phyloP scores from a whole-genome alignment of 148 eudicot genomes.

The Linanthus parryae region DNA sequence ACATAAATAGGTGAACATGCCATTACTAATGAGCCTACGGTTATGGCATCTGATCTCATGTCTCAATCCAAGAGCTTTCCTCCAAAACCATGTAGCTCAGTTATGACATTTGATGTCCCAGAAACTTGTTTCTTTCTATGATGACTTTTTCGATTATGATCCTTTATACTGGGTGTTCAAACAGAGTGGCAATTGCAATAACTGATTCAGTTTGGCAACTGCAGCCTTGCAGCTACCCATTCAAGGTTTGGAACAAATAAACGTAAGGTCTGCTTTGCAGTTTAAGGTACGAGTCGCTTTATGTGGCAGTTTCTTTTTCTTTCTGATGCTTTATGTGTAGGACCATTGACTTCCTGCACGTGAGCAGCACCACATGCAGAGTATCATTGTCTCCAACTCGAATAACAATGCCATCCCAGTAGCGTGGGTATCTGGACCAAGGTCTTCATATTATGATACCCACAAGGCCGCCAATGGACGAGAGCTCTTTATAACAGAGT shows the following conservation, averaged over 20 bases:
- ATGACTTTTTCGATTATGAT: slow-evolving; percentile 63
- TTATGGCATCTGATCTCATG: too few relatives aligned
- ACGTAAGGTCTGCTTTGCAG: slow-evolving; percentile 67
- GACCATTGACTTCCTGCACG: not conserved
- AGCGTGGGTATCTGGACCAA: slow-evolving; percentile 89
- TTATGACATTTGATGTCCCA: too few relatives aligned
- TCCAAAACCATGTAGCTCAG: too few relatives aligned
- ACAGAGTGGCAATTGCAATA: slow-evolving; percentile 99
- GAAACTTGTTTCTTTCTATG: slow-evolving; percentile 57
- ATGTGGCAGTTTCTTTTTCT: slow-evolving; percentile 3
- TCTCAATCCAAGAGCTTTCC: too few relatives aligned
- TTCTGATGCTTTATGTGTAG: not conserved
- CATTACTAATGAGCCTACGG: too few relatives aligned
- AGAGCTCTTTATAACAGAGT: slow-evolving; percentile 87
- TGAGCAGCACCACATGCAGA: slow-evolving; percentile 79
- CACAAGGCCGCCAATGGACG: slow-evolving; percentile 95
- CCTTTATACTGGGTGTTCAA: slow-evolving; percentile 80
- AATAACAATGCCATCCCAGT: slow-evolving; percentile 97
- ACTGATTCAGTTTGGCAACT: slow-evolving; percentile 86
- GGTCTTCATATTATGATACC: slow-evolving; percentile 45
- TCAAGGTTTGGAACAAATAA: slow-evolving; percentile 79
- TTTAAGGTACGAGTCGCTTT: too few relatives aligned
- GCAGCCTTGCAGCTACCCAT: slow-evolving; percentile 66
- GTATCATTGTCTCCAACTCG: slow-evolving; percentile 86
- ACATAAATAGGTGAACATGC: too few relatives aligned